Base-by-base conservation (phyloP, 305 asterid genomes). In the Solanum aculeatissimum region DNA sequence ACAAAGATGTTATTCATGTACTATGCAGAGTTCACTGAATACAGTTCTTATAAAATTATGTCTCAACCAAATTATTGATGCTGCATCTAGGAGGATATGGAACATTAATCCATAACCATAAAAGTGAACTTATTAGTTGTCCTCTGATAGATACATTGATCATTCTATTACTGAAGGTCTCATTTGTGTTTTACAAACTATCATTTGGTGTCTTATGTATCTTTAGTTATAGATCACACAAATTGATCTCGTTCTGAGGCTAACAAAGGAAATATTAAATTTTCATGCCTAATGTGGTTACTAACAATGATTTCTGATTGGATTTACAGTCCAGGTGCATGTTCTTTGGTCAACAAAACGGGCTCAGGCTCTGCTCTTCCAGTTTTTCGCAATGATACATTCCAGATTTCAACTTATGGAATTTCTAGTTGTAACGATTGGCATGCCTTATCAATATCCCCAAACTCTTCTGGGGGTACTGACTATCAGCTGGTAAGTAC, bases 401-500 rank as follows among this genome's bases (percentile, higher is more conserved):
- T 79, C 89, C 89, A 82, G 32, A 62, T 85, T 65, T 84, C 88
- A 57, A 88, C 89, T 19, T 87, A 82, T 51, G 92, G 91, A 32
- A 71, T 87, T 87, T 87, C 88, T 74, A 80, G 88, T 75, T 82
- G 70, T 81, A 85, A 83, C 25, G 86, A 85, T 21, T 88, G 91
- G 91, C 86, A 80, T 80, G 90, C 92, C 45, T 45, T 83, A 84
- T 90, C 88, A 53, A 58, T 90, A 82, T 86, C 85, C 77, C 82
- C 88, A 79, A 88, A 88, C 55, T 49, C 86, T 21, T 53, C 32
- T 70, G 91, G 92, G 14, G 90, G 91, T 38, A 84, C 80, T 84
- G 90, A 87, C 84, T 87, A 88, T 84, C 84, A 84, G 83, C 87
- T 87, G 90, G 91, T 90, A 62, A 58, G 88, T 78, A 86, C 75